A percentile compares a stretch with the other conserved stretches of the same genome.
Conservation (phyloP, 164 flowering plant genomes). For the Hamamelis virginiana region DNA sequence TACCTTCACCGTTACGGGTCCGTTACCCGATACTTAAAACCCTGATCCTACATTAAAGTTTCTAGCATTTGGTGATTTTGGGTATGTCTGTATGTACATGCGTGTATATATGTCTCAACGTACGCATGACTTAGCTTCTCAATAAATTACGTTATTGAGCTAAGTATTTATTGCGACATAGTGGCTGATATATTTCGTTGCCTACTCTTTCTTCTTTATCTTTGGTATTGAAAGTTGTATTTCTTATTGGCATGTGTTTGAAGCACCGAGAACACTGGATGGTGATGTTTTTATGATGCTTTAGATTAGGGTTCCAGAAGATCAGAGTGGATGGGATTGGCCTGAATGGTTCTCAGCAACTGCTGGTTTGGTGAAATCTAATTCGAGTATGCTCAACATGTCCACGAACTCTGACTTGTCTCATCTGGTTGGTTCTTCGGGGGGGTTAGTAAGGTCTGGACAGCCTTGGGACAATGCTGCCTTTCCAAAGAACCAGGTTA, state of each 20-base stretch:
- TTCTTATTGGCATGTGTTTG: conserved; percentile 49
- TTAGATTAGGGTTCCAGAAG: conserved; percentile 73
- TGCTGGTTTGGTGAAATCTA: conserved; percentile 35
- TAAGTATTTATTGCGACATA: neutral
- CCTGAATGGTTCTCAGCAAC: conserved; percentile 48
- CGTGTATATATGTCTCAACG: too few relatives aligned
- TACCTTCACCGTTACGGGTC: too few relatives aligned
- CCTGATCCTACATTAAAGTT: too few relatives aligned
- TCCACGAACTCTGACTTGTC: conserved; percentile 24
- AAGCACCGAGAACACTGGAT: conserved; percentile 43
- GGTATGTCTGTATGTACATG: neutral
- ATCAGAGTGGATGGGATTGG: conserved; percentile 75
- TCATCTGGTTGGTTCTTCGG: conserved; percentile 29
- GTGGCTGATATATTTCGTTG: conserved; percentile 10
- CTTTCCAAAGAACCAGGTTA: conserved; percentile 16
- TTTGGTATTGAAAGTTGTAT: conserved; percentile 35
- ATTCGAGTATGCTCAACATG: conserved; percentile 17
- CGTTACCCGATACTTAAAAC: too few relatives aligned
- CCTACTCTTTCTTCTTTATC: neutral
- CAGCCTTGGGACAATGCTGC: conserved; percentile 19
- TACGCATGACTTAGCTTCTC: neutral
- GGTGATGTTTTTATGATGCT: conserved; percentile 60
- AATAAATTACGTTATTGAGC: neutral
- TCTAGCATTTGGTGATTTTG: neutral
- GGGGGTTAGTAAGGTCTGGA: conserved; percentile 23